Percentiles rank a stretch among this genome's conserved stretches.
These are phyloP conservation scores for Chaetomiaceae sp. DNA, from an alignment of 2,329 filamentous ascomycete genomes.

Conservation along the genomic window DNA sequence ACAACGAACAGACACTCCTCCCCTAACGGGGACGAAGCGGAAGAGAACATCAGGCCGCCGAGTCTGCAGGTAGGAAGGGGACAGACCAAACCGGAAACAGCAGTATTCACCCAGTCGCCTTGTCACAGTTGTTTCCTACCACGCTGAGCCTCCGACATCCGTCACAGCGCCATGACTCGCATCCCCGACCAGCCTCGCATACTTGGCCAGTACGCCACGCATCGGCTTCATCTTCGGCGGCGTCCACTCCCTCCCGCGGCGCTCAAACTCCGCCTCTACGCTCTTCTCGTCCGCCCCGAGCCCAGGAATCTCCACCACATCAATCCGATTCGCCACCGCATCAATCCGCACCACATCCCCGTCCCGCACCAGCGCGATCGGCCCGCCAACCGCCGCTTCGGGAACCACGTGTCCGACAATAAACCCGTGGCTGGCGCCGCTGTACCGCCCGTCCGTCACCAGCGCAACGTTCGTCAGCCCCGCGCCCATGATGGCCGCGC, in stretches of 20 bases:
- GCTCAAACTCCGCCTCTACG: constrained; percentile 50
- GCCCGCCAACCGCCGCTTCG: constrained; percentile 83
- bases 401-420: constrained; percentile 92
- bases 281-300: constrained; percentile 26
- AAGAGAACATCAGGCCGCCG: no score
- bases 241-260: constrained; percentile 58
- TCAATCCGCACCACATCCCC: constrained; percentile 85
- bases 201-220: constrained; percentile 84
- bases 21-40: no score
- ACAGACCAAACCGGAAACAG: not conserved
- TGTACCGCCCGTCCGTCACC: constrained; percentile 88
- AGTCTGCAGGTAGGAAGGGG: no score
- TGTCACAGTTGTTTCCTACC: no score
- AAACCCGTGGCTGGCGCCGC: constrained; percentile 83
- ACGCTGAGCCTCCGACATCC: constrained; percentile 45
- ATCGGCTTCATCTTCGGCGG: constrained; percentile 67
- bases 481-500: constrained; percentile 88
- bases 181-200: constrained; percentile 81
- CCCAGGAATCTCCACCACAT: constrained; percentile 56
- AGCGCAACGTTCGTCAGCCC: constrained; percentile 82
- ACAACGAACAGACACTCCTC: no score
- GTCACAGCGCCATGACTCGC: constrained; percentile 89
- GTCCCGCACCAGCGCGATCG: constrained; percentile 75
- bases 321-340: constrained; percentile 73
- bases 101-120: no score